Evolutionary conservation across 768 basidiomycete species (phyloP).

Genomic region (Baorangia bicolor): DNA sequence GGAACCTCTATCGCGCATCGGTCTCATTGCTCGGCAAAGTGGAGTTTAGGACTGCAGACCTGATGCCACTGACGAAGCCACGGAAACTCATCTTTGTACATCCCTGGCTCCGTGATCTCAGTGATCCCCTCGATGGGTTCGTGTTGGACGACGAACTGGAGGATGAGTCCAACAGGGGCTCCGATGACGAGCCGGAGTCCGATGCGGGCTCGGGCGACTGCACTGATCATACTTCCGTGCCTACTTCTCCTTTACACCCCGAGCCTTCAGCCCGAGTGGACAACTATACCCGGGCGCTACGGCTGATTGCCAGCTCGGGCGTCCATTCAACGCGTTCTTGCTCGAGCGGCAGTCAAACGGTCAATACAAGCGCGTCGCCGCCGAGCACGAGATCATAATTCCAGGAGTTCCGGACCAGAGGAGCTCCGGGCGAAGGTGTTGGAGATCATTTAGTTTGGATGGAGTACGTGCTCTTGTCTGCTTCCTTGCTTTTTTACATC

Average conservation of each 20-base stretch:
- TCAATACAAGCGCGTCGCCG: conserved; percentile 19
- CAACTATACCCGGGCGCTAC: not conserved
- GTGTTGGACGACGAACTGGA: not conserved
- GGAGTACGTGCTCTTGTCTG: not conserved
- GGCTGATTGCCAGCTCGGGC: not conserved
- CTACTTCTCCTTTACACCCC: not conserved
- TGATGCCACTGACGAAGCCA: not conserved
- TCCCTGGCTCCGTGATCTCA: conserved; percentile 11
- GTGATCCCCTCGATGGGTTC: not conserved
- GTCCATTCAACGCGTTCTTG: conserved; percentile 3
- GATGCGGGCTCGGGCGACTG: not conserved
- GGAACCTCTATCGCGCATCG: not conserved
- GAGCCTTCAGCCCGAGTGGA: not conserved
- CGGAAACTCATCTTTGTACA: conserved; percentile 1
- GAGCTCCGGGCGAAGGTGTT: not conserved
- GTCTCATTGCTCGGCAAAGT: not conserved
- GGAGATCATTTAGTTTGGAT: not conserved
- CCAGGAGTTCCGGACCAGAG: not conserved
- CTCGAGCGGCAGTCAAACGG: not conserved
- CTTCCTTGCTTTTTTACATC: not conserved
- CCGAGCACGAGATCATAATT: not conserved
- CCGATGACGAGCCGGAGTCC: too few species aligned
- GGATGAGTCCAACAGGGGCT: not conserved
- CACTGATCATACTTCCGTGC: not conserved
- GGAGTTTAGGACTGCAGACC: not conserved